phyloP scores from a whole-genome alignment of 208 protist genomes.

The Trypanosoma cruzi region DNA sequence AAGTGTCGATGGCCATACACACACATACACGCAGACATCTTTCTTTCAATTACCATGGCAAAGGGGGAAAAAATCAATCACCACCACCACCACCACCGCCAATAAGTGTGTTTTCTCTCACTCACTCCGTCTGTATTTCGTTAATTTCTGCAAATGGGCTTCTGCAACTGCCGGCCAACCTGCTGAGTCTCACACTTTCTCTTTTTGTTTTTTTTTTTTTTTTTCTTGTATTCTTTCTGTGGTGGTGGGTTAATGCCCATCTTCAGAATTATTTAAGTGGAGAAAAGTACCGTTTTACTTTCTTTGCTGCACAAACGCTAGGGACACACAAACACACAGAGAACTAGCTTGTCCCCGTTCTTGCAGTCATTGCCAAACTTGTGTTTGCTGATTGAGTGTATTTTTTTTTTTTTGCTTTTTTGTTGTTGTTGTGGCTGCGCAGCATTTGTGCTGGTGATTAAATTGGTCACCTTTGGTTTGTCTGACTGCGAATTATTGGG shows the following conservation, averaged over 20 bases:
- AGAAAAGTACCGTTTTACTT: not conserved
- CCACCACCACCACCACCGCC: not conserved
- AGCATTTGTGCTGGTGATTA: not conserved
- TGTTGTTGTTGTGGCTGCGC: not conserved
- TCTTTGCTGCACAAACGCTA: not conserved
- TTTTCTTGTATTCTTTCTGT: not conserved
- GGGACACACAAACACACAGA: not conserved
- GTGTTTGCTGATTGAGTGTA: conserved; percentile 7
- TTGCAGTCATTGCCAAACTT: not conserved
- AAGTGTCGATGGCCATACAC: not conserved
- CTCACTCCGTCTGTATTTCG: not conserved
- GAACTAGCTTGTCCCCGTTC: not conserved
- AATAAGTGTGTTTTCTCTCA: not conserved
- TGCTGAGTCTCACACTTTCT: not conserved
- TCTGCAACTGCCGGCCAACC: not conserved
- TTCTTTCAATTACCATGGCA: too few species aligned
- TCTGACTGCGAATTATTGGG: not conserved
- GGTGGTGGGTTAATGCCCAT: not conserved
- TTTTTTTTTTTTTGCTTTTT: conserved; percentile 12
- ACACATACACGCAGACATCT: too few species aligned
- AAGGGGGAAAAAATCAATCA: not conserved
- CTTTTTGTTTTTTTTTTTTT: not conserved
- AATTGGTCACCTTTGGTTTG: not conserved
- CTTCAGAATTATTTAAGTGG: not conserved
- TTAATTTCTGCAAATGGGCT: not conserved